phyloP scores from a whole-genome alignment of 805 yeast species.

The Blastobotrys robertii region DNA sequence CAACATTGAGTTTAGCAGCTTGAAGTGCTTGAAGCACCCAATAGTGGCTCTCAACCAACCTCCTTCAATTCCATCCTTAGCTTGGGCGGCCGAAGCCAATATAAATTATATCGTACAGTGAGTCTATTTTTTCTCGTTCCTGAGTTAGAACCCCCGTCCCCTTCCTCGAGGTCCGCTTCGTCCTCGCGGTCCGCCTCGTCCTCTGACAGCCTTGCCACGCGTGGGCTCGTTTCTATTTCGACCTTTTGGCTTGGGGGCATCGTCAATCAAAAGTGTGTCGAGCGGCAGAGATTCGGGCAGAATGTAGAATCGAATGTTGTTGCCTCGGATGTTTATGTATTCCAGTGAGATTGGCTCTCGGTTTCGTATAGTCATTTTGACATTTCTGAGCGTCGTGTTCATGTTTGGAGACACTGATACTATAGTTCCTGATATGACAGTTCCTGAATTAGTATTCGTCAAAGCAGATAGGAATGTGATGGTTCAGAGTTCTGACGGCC shows the following conservation, averaged over 20 bases:
- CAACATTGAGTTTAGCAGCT: no score
- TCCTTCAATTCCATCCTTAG: no score
- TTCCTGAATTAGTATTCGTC: constrained; percentile 25
- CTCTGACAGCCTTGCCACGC: constrained; percentile 2
- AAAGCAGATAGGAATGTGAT: not conserved
- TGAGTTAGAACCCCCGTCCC: constrained; percentile 3
- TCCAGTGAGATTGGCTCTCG: constrained; percentile 64
- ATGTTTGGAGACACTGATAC: constrained; percentile 81
- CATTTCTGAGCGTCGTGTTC: constrained; percentile 77
- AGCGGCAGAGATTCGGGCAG: constrained; percentile 81
- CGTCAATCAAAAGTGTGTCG: constrained; percentile 35
- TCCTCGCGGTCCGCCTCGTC: constrained; percentile 2
- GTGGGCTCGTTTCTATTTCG: constrained; percentile 2
- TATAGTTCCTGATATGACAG: constrained; percentile 73
- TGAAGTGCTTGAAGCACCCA: no score
- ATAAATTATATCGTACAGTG: constrained; percentile 1
- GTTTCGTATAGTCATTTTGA: constrained; percentile 63
- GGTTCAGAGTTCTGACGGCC: not conserved
- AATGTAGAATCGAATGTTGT: constrained; percentile 71
- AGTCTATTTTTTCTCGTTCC: not conserved
- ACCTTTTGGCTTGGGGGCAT: constrained; percentile 32
- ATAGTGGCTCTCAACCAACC: no score
- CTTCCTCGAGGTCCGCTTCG: constrained; percentile 3
- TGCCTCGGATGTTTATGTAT: constrained; percentile 79
- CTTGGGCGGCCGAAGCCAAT: not conserved